Evolutionary conservation across 2,329 filamentous ascomycete species (phyloP).

Genomic region (Penicillium hesseltinei): DNA sequence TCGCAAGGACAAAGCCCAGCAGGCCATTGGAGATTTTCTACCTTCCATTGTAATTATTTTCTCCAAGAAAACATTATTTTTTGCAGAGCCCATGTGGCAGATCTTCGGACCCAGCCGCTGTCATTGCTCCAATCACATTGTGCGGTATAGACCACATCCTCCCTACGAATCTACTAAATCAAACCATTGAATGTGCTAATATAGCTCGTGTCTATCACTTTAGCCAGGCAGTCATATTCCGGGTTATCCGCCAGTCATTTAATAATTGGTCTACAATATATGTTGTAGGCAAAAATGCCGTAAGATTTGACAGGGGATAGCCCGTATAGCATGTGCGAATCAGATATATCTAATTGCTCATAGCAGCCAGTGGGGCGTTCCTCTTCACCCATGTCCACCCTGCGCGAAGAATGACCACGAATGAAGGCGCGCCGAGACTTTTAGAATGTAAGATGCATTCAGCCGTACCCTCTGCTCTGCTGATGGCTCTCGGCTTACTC

Average conservation of each 20-base stretch:
- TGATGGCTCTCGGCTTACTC: conserved; percentile 13
- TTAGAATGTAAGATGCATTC: not conserved
- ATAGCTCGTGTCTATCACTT: not conserved
- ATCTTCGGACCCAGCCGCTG: not conserved
- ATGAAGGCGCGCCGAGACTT: not conserved
- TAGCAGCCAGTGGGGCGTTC: conserved; percentile 11
- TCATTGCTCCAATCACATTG: conserved; percentile 7
- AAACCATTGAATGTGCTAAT: not conserved
- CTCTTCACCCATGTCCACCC: conserved; percentile 8
- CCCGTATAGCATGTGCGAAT: conserved; percentile 12
- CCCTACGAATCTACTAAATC: not conserved
- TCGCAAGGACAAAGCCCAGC: not conserved
- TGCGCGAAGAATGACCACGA: conserved; percentile 4
- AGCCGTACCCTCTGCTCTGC: conserved; percentile 10
- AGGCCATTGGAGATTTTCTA: not conserved
- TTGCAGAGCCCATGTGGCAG: not conserved
- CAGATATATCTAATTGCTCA: conserved; percentile 11
- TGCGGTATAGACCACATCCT: not conserved
- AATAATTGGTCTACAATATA: not conserved
- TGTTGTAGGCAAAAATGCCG: not conserved
- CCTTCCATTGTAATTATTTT: not conserved
- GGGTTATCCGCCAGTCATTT: not conserved
- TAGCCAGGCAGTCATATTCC: not conserved
- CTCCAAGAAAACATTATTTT: not conserved
- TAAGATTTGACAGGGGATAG: conserved; percentile 6